Evolutionary conservation across 176 grass and related monocot species (phyloP).

Genomic region (Triticum dicoccoides): DNA sequence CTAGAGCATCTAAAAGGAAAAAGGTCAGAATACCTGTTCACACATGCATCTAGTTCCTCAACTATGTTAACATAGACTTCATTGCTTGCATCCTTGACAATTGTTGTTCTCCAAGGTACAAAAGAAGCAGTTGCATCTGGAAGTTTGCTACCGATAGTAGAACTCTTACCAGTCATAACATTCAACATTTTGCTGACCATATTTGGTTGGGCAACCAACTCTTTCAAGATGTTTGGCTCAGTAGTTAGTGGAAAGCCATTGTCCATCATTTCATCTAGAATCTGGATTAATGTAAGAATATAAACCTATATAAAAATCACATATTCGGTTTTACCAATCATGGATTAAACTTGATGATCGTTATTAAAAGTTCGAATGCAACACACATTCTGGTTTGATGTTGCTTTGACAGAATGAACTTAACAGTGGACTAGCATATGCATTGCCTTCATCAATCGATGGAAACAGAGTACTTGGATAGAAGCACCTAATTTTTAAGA

Average conservation of each 20-base stretch:
- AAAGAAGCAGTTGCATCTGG: conserved; percentile 73
- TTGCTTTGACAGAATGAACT: conserved; percentile 11
- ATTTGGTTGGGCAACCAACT: conserved; percentile 74
- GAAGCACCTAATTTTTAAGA: background rate
- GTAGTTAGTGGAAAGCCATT: conserved; percentile 94
- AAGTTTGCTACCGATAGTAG: conserved; percentile 58
- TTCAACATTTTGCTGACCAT: conserved; percentile 84
- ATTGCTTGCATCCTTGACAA: conserved; percentile 73
- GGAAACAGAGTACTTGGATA: background rate
- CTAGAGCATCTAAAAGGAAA: background rate
- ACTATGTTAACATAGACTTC: conserved; percentile 92
- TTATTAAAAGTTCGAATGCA: background rate
- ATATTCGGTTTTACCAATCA: background rate
- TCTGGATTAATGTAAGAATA: conserved; percentile 43
- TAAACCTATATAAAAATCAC: background rate
- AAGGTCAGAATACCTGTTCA: conserved; percentile 51
- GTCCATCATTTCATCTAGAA: conserved; percentile 99
- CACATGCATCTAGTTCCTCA: conserved; percentile 82
- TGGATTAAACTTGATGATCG: background rate
- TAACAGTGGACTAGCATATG: background rate
- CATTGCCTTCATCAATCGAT: background rate
- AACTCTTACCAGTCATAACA: conserved; percentile 76
- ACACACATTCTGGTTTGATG: background rate
- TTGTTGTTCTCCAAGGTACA: conserved; percentile 81
- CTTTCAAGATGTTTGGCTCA: conserved; percentile 85